Conservation (phyloP, 2,329 filamentous ascomycete genomes). For the Aureobasidium sp. region DNA sequence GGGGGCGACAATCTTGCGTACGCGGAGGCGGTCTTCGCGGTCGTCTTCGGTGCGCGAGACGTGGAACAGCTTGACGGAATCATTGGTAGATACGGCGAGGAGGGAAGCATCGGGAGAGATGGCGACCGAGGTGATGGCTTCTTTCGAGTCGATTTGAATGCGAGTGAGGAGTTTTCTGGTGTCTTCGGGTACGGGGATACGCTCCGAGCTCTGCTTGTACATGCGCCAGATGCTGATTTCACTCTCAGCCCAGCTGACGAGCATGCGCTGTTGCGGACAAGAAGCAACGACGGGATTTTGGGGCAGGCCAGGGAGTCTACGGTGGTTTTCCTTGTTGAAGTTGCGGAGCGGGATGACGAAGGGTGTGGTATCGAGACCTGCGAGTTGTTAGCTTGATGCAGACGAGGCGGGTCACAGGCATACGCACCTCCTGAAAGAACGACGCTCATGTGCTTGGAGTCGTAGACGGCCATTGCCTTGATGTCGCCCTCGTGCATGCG, state of each 20-base stretch:
- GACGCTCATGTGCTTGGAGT: slow-evolving; percentile 74
- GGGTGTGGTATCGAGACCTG: slow-evolving; percentile 78
- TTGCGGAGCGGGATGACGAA: slow-evolving; percentile 73
- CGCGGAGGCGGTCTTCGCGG: slow-evolving; percentile 45
- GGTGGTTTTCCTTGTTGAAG: slow-evolving; percentile 72
- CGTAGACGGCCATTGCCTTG: slow-evolving; percentile 87
- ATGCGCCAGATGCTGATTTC: slow-evolving; percentile 78
- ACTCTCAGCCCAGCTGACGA: slow-evolving; percentile 89
- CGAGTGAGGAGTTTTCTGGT: slow-evolving; percentile 36
- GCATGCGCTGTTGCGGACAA: slow-evolving; percentile 63
- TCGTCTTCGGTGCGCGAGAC: slow-evolving; percentile 41
- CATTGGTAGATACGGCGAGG: slow-evolving; percentile 67
- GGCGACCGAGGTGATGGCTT: slow-evolving; percentile 70
- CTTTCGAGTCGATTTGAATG: slow-evolving; percentile 52
- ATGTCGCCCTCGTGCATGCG: slow-evolving; percentile 91
- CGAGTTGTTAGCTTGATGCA: background rate
- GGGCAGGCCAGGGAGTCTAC: slow-evolving; percentile 74
- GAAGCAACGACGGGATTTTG: slow-evolving; percentile 68
- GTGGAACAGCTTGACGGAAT: slow-evolving; percentile 70
- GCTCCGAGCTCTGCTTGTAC: slow-evolving; percentile 30
- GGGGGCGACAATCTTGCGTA: slow-evolving; percentile 64
- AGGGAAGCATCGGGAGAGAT: slow-evolving; percentile 66
- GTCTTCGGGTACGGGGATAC: slow-evolving; percentile 29
- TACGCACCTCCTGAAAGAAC: slow-evolving; percentile 72
- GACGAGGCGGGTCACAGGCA: background rate